Base-by-base conservation (phyloP, 208 protist species). In the Phytomonas sp. region DNA sequence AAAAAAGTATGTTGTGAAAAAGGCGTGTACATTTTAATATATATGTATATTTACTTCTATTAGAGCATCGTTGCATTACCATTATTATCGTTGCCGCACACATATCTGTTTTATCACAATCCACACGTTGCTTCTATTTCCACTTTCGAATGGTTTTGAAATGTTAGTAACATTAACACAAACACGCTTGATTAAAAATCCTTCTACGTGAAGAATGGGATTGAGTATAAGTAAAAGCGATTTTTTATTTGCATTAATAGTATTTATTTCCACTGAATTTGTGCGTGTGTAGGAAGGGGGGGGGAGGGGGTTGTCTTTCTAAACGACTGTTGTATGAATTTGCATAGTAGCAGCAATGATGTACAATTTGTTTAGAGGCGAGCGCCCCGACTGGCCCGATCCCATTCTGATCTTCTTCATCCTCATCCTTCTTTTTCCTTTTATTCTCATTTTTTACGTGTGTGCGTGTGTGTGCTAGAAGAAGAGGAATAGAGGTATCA, bases 401-500 rank as follows among this genome's bases (percentile, higher is more conserved):
- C 0, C 29, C 67, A 6, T 37, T 59, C 31, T 51, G 69, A 53
- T 60, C 60, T 66, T 73, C 31, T 31, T n/a, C 29, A 28, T 4
- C 31, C 33, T n/a, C 29, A 28, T 4, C 9, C n/a, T 68, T 74
- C 40, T 67, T 67, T 59, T 43, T 46, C 29, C 46, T 61, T 68
- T 65, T 37, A 67, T 74, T 60, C 66, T 60, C 61, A 23, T 60
- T 65, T 59, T 59, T 59, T 59, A 2, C 0, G 1, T 40, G 1
- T 17, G 20, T 17, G 20, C 20, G 23, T 60, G 37, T 71, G 26
- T 43, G 30, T 66, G n/a, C 7, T 20, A 64, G 28, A 70, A 70
- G 28, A 74, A 72, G 69, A 46, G 62, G 51, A 71, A 74, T 51
- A 66, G 74, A 61, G 72, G 75, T 78, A 82, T 70, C 46, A 99